Evolutionary conservation across 176 grass and related monocot species (phyloP).

Genomic region (Hsuehochloa calcarea): DNA sequence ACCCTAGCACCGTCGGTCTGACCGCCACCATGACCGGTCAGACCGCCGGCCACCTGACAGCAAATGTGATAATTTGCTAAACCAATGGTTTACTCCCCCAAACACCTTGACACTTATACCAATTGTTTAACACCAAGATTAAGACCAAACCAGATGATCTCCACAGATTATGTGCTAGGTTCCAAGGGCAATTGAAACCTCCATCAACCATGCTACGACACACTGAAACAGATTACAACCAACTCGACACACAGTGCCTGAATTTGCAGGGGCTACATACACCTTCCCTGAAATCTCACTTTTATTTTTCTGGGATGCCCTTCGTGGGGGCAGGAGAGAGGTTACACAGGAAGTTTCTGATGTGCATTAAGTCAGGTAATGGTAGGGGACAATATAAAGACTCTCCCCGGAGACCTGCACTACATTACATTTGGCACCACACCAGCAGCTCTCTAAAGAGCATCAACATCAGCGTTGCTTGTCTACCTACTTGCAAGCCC

Average conservation of each 20-base stretch:
- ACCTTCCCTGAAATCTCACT: neutral
- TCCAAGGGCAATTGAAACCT: neutral
- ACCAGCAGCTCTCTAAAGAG: neutral
- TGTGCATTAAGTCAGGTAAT: neutral
- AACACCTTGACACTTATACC: no score
- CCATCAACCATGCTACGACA: neutral
- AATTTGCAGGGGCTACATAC: neutral
- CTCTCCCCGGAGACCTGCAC: neutral
- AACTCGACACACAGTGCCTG: neutral
- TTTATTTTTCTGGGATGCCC: neutral
- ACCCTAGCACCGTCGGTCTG: no score
- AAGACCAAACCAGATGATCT: no score
- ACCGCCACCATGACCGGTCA: no score
- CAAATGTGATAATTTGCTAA: no score
- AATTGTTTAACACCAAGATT: no score
- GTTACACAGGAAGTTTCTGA: neutral
- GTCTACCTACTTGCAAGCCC: neutral
- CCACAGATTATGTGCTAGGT: neutral
- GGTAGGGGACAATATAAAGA: neutral
- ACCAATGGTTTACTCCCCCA: no score
- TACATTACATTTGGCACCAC: neutral
- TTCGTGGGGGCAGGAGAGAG: neutral
- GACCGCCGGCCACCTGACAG: no score
- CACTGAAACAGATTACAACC: neutral
- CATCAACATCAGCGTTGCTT: conserved; percentile 11